Evolutionary conservation across 495 filamentous ascomycete species (phyloP).

Genomic region (Hypoxylon rickii): DNA sequence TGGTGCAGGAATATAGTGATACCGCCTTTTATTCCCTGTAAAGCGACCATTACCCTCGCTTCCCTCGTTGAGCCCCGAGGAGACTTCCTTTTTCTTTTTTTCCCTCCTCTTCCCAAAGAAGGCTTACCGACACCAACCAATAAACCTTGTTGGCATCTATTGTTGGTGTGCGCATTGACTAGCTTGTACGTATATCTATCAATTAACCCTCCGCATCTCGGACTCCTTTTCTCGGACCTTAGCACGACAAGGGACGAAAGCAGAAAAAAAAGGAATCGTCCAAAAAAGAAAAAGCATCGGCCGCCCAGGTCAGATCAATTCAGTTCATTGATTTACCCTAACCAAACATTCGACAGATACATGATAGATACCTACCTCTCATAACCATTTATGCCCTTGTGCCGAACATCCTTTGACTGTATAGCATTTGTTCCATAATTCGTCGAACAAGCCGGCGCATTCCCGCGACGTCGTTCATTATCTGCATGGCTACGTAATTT

Average conservation of each 20-base stretch:
- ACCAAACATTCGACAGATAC: slow-evolving; percentile 38
- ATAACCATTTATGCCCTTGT: slow-evolving; percentile 3
- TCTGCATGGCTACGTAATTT: slow-evolving; percentile 45
- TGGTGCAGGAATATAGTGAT: slow-evolving; percentile 30
- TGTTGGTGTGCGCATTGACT: slow-evolving; percentile 27
- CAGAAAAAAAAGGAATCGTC: slow-evolving; percentile 13
- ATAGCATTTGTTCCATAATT: slow-evolving; percentile 26
- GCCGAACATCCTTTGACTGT: slow-evolving; percentile 11
- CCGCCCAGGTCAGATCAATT: slow-evolving; percentile 2
- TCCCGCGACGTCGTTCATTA: slow-evolving; percentile 30
- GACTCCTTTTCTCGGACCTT: slow-evolving; percentile 20
- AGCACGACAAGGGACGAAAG: slow-evolving; percentile 26
- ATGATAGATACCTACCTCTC: no score
- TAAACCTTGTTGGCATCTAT: slow-evolving; percentile 31
- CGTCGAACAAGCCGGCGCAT: slow-evolving; percentile 22
- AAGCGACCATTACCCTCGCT: slow-evolving; percentile 23
- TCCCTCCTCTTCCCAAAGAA: slow-evolving; percentile 11
- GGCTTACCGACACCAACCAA: slow-evolving; percentile 33
- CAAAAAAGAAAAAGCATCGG: slow-evolving; percentile 22
- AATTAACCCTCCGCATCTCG: slow-evolving; percentile 27
- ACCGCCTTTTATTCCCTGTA: slow-evolving; percentile 27
- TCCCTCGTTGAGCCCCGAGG: slow-evolving; percentile 16
- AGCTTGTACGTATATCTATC: slow-evolving; percentile 23
- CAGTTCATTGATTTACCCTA: slow-evolving; percentile 7
- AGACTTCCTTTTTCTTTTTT: slow-evolving; percentile 26